Evolutionary conservation across 371 early-diverging fungal species (phyloP), one percentile per base, ranked within the genome.

Genomic region (Syncephalastrum monosporum): DNA sequence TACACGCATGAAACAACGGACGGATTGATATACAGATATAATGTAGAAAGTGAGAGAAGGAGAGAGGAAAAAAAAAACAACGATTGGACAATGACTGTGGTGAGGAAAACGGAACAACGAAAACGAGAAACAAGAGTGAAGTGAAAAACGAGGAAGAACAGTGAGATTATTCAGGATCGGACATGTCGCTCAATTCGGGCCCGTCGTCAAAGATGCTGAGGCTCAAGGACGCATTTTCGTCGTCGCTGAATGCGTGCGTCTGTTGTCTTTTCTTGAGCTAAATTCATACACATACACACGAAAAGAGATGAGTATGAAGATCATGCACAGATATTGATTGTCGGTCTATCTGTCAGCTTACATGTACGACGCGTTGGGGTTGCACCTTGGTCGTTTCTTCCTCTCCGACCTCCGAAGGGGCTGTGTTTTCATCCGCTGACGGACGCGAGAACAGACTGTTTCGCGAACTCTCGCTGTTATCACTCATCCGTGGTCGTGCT

Each of bases 201-300:
- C 78, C 78, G 63, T 78, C 78, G 45, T 78, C 78, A 64, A 78
- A 78, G 25, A 78, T 72, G 19, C 68, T 71, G 23, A 69, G 54
- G 50, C 71, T 64, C 19, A 73, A 53, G 38, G 38, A 33, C 1
- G 63, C 59, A 24, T 61, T 46, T 38, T 70, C 68, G 47, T 72
- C 72, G 50, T 78, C 78, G 42, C 67, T 67, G 42, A 56, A 12
- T 14, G 15, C n/a, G 13, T 57, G 21, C 10, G 14, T 38, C 24
- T 15, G 19, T 56, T 47, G 56, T 33, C 38, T 33, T 10, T 33
- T 33, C 12, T 33, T 33, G 38, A 33, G 38, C 38, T 33, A 33
- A 21, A 21, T 21, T 21, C 21, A 21, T 21, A 21, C 21, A 21
- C 21, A 21, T 21, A 21, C 1, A 21, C 21, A 21, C 21, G 21